These are phyloP conservation scores for Ustilago curta DNA, from an alignment of 1,284 basidiomycete species.

Conservation along the genomic window DNA sequence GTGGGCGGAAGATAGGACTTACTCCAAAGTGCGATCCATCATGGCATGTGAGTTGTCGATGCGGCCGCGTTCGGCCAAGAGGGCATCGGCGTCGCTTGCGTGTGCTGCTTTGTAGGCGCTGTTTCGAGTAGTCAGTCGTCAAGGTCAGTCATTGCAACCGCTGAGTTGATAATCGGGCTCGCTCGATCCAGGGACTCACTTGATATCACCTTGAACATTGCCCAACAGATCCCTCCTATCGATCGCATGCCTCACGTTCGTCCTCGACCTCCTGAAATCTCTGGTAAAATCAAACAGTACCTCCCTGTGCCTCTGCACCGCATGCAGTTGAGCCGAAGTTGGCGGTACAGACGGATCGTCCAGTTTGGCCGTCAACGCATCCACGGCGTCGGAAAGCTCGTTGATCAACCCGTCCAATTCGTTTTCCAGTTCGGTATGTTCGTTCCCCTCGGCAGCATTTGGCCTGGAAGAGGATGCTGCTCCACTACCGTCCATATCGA, in stretches of 20 bases:
- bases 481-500: slow-evolving; percentile 35
- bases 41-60: slow-evolving; percentile 94
- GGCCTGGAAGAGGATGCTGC: slow-evolving; percentile 9
- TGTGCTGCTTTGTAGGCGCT: slow-evolving; percentile 78
- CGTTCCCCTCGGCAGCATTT: slow-evolving; percentile 15
- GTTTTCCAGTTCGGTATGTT: slow-evolving; percentile 73
- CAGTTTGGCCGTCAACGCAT: slow-evolving; percentile 76
- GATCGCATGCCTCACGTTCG: slow-evolving; percentile 78
- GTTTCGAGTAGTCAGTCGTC: not conserved
- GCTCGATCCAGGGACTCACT: slow-evolving; percentile 73
- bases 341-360: slow-evolving; percentile 80
- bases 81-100: slow-evolving; percentile 84
- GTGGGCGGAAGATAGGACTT: slow-evolving; percentile 8
- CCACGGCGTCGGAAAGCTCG: slow-evolving; percentile 53
- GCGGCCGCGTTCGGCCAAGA: slow-evolving; percentile 85
- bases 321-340: slow-evolving; percentile 85
- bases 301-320: slow-evolving; percentile 89
- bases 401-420: slow-evolving; percentile 88
- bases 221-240: slow-evolving; percentile 87
- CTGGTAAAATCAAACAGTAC: slow-evolving; percentile 87
- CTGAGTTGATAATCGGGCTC: too few species aligned
- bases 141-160: slow-evolving; percentile 3
- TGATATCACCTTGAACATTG: slow-evolving; percentile 94
- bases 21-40: slow-evolving; percentile 93
- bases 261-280: slow-evolving; percentile 72